These are phyloP conservation scores for Simmondsia chinensis DNA, from an alignment of 148 eudicot genomes.

Conservation along the genomic window DNA sequence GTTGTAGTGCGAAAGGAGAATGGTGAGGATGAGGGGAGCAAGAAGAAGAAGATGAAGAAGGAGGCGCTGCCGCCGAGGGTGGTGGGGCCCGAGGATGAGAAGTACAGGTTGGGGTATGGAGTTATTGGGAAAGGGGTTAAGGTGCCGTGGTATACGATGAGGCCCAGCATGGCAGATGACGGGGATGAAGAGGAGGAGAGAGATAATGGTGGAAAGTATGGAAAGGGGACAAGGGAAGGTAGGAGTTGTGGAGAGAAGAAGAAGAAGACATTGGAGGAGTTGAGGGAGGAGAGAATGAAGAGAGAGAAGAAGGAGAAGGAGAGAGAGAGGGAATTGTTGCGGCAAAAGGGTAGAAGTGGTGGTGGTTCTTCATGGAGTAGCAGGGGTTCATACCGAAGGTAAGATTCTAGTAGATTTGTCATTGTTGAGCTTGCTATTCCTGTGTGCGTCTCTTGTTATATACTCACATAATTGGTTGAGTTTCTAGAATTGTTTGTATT, in stretches of 20 bases:
- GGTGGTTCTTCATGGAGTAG: constrained; percentile 6
- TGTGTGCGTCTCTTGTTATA: no score
- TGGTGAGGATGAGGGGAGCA: constrained; percentile 22
- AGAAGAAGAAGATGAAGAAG: constrained; percentile 51
- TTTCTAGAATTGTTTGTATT: no score
- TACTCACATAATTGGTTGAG: no score
- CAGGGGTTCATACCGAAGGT: constrained; percentile 23
- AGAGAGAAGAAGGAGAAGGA: constrained; percentile 79
- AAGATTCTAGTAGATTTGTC: no score
- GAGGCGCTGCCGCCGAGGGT: constrained; percentile 41
- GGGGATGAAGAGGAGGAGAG: constrained; percentile 14
- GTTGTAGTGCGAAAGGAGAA: constrained; percentile 14
- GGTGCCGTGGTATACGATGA: constrained; percentile 77
- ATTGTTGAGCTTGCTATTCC: no score
- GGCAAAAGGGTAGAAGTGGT: constrained; percentile 17
- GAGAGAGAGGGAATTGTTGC: constrained; percentile 55
- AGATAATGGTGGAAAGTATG: constrained; percentile 3
- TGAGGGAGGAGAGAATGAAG: constrained; percentile 85
- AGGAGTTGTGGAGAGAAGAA: constrained; percentile 33
- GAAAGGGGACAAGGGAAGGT: constrained; percentile 3
- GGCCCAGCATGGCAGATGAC: constrained; percentile 9
- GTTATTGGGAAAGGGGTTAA: constrained; percentile 83
- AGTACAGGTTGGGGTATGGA: constrained; percentile 81
- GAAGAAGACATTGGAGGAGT: constrained; percentile 61
- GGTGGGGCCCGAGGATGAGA: constrained; percentile 87